Base-by-base conservation (phyloP, 176 grass and related monocot genomes). In the Otatea glauca region DNA sequence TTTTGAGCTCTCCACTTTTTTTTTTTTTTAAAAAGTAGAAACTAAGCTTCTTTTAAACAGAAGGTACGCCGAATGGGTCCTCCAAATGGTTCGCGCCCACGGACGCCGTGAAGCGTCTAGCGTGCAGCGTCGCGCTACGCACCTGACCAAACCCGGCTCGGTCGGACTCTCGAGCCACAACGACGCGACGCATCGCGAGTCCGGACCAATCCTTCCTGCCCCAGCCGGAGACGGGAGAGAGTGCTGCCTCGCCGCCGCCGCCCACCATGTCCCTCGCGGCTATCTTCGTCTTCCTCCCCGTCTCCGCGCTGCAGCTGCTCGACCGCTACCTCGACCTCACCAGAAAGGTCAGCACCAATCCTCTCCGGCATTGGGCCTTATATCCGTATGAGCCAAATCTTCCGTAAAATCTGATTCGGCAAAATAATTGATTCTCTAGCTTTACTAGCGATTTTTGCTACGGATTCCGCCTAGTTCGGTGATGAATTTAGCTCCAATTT, bases 241-340 rank as follows among this genome's bases (percentile, higher is more conserved):
- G 70, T 32, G 13, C 56, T 76, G 76, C 39, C 53, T 61, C 56
- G 67, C 44, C 34, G 65, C 18, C 65, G 21, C 47, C 80, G n/a
- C n/a, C 53, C 51, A 75, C 61, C 65, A 92, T 92, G 91, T 85
- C 87, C 49, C 35, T 83, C 2, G 79, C 86, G 35, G 91, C 94
- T 43, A 25, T 91, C 77, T 81, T 78, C 84, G 84, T 90, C 41
- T 77, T 93, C 59, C 81, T 96, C 81, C 45, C 91, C 39, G 89
- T 91, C 63, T 56, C 78, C 0, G 86, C 84, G 27, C 62, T 91
- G 59, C 86, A 93, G 23, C 12, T 87, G 77, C 77, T 91, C 49
- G 91, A 90, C 56, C 68, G 87, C 53, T 79, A 88, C 65, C 78
- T 96, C 25, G 87, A 93, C 29, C 61, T 91, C 64, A 54, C 61